Base-by-base conservation (phyloP, 2,329 filamentous ascomycete genomes). In the Cadophora malorum region DNA sequence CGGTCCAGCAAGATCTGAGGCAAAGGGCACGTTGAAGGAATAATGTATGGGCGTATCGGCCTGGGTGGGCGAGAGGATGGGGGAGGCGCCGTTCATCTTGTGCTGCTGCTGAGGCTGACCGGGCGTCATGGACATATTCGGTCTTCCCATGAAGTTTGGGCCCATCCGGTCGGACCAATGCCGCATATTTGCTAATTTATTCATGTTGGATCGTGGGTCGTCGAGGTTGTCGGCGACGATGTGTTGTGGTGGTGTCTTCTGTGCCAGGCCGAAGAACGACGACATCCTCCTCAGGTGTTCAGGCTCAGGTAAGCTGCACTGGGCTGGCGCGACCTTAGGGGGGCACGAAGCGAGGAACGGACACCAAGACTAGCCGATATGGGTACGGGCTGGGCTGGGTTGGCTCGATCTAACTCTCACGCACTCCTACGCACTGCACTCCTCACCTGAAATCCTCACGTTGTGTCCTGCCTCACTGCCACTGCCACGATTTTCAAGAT, bases 11-110 rank as follows among this genome's bases (percentile, higher is more conserved):
- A 99, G 89, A 76, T 95, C 95, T 72, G 93, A 97, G 74, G 94
- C 90, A 81, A 98, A 97, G 69, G 96, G 96, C 60, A 99, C 91
- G 79, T 97, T 98, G 89, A 99, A 98, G 72, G 93, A 95, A 79
- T 97, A 91, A 80, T 96, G 93, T 80, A 98, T 92, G 73, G 89
- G 89, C 63, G 90, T 85, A 79, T 95, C 91, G 77, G 90, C 86
- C 71, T 90, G 84, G 72, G 91, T 89, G 67, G 91, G 88, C 73
- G 91, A 89, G 75, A 89, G 85, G 78, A 88, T 83, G 71, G 88
- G 83, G 67, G 86, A 82, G 69, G 83, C 81, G 72, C 81, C 81
- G 67, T 82, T 79, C 70, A 84, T 88, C 79, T 90, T 88, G 74
- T 85, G 83, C 71, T 88, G 87, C 70, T 47, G 72, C 64, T 69